Evolutionary conservation across 148 eudicot species (phyloP), one percentile per base, ranked within the genome.

Genomic region (Euryodendron excelsum): DNA sequence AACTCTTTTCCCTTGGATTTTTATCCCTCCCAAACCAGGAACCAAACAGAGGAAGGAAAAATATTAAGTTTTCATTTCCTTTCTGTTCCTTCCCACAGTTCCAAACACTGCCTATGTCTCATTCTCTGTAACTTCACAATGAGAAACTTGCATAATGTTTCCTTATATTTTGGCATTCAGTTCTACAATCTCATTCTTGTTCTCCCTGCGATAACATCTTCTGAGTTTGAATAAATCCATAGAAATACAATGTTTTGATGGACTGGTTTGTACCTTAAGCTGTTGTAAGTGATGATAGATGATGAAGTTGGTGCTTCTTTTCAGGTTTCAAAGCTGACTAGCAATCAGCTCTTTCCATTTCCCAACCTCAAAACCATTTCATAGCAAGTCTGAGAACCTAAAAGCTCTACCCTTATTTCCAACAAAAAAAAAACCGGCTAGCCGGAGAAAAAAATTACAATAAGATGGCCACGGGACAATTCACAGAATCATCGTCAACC

Each of bases 401-500:
- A 50, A 33, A 30, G 9, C 27, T 48, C 39, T 14, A 3, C n/a
- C 55, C 60, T 0, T 9, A 1, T 30, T 13, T 14, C 3, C 2
- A 4, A 17, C 11, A 6, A 15, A 27, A 71, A 70, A 11, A 20
- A 4, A 23, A 27, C 6, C n/a, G 50, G 25, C 52, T 74, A 5
- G 23, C 17, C 5, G 17, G 56, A 25, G 39, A 10, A 17, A 60
- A 41, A 53, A 74, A 10, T 20, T 30, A 63, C 30, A 20, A 21
- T 45, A 44, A 63, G 70, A 79, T 79, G 81, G 77, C 76, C 36
- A 44, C 5, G 25, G 36, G 25, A 25, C 23, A 18, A 27, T 62
- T 9, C 3, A 37, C 28, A 50, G 56, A 25, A 62, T 72, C 81
- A 62, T 79, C 81, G 18, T 72, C 81, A 58, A n/a, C n/a, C n/a